Evolutionary conservation across 1,284 basidiomycete species (phyloP).

Genomic region (Leccinum brunneo-olivaceum): DNA sequence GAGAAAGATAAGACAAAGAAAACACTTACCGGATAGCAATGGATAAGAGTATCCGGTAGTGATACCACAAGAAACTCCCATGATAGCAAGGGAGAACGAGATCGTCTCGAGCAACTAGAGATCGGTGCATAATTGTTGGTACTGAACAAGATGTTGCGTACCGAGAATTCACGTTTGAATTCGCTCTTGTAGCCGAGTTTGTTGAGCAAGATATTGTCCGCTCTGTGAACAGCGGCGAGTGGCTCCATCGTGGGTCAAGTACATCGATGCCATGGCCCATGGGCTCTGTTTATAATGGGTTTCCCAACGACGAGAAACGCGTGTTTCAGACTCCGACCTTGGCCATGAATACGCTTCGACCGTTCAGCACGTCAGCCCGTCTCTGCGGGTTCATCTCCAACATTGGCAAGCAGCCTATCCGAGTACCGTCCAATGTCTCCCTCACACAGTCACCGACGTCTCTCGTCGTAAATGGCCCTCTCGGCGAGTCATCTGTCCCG

Average conservation of each 20-base stretch:
- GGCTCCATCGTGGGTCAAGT: background rate
- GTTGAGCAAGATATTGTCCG: constrained; percentile 44
- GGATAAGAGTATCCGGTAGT: constrained; percentile 57
- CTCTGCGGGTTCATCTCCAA: constrained; percentile 49
- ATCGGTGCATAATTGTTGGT: no score
- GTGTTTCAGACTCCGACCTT: constrained; percentile 9
- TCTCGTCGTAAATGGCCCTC: constrained; percentile 66
- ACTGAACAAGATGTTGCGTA: constrained; percentile 18
- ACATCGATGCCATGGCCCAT: no score
- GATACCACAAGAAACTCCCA: constrained; percentile 62
- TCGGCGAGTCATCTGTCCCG: constrained; percentile 65
- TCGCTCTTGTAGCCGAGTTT: constrained; percentile 67
- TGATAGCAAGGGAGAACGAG: constrained; percentile 63
- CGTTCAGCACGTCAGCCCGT: constrained; percentile 41
- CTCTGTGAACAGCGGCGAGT: constrained; percentile 13
- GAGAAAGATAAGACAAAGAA: background rate
- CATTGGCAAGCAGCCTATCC: constrained; percentile 77
- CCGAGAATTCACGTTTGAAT: constrained; percentile 69
- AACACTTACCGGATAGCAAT: constrained; percentile 42
- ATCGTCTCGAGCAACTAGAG: constrained; percentile 51
- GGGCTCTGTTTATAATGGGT: no score
- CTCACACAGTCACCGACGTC: constrained; percentile 48
- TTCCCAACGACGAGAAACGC: background rate
- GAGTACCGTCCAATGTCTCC: constrained; percentile 61
- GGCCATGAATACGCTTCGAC: constrained; percentile 34